Evolutionary conservation across 192 early-diverging fungal species (phyloP).

Genomic region (Spinellus fusiger): DNA sequence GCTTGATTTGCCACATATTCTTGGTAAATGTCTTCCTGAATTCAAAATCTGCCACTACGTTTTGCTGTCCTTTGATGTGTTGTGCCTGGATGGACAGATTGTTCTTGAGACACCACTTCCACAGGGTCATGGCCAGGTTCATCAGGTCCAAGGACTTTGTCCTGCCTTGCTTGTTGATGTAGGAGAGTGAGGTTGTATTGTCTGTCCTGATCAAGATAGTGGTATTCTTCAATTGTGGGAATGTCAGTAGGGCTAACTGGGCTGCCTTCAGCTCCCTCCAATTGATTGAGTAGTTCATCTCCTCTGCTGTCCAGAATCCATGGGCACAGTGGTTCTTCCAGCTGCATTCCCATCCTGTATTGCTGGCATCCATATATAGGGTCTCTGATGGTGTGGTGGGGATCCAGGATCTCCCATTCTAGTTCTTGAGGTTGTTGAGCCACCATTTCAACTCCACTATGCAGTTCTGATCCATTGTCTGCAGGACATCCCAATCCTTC

Average conservation of each 20-base stretch:
- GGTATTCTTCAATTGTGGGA: background rate
- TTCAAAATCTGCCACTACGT: constrained; percentile 13
- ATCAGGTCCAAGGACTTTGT: no score
- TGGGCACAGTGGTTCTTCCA: background rate
- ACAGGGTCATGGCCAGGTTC: background rate
- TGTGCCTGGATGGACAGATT: background rate
- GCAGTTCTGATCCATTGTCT: background rate
- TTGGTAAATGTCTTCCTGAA: constrained; percentile 10
- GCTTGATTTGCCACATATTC: constrained; percentile 14
- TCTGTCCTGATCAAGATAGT: no score
- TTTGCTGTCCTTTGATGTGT: background rate
- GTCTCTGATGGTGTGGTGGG: constrained; percentile 6
- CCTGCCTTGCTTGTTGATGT: no score
- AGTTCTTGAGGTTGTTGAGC: background rate
- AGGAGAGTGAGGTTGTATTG: no score
- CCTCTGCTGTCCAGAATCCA: constrained; percentile 7
- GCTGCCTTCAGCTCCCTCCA: constrained; percentile 22
- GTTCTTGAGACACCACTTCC: constrained; percentile 6
- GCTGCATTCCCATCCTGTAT: constrained; percentile 19
- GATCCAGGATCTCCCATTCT: constrained; percentile 22
- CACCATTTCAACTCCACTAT: background rate
- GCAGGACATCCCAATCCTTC: constrained; percentile 3
- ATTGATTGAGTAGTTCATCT: constrained; percentile 19
- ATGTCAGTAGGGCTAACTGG: background rate
- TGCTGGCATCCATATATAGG: constrained; percentile 21